Base-by-base conservation (phyloP, 2,329 filamentous ascomycete species). In the Zymoseptoria tritici region DNA sequence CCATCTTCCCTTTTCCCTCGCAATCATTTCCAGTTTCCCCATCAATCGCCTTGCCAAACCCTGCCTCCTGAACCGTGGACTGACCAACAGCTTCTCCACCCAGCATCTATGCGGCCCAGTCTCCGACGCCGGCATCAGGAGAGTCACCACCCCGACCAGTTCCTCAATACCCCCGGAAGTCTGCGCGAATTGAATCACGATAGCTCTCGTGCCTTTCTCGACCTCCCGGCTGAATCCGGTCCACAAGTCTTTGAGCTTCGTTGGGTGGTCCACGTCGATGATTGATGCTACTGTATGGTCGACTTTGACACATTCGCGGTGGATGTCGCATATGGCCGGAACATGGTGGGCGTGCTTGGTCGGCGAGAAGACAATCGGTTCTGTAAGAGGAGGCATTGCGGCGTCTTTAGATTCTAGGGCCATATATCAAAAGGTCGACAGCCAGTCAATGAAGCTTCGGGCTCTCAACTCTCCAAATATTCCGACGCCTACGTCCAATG, bases 81-180 rank as follows among this genome's bases (percentile, higher is more conserved):
- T 79, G 9, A 87, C 76, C 49, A 87, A 74, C 42, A 87, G 74
- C 69, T 84, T 83, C 71, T 87, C 80, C 1, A 87, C 80, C 9
- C 72, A 66, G 2, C 76, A 83, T 29, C 83, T 75, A 63, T 83
- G 83, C 0, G 78, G 76, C 0, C 79, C 82, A 3, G 84, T 86
- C 70, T 87, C 81, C 3, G 76, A 77, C 19, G 73, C 71, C 5
- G 82, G 80, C 71, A 80, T 77, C 53, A 65, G 68, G 3, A 87
- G 74, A 77, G 82, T 82, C 22, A 82, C 83, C 49, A 83, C 77
- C 6, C 84, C 85, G 59, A 83, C 76, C 26, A 84, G 77, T 53
- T 86, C 74, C 4, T 55, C 56, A 3, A 65, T 49, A 5, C 42
- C 57, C 11, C 13, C 13, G 11, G 36, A 16, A 4, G 52, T 31